Conservation (phyloP, 108 stramenopile species). For the Nitzschia inconspicua region DNA sequence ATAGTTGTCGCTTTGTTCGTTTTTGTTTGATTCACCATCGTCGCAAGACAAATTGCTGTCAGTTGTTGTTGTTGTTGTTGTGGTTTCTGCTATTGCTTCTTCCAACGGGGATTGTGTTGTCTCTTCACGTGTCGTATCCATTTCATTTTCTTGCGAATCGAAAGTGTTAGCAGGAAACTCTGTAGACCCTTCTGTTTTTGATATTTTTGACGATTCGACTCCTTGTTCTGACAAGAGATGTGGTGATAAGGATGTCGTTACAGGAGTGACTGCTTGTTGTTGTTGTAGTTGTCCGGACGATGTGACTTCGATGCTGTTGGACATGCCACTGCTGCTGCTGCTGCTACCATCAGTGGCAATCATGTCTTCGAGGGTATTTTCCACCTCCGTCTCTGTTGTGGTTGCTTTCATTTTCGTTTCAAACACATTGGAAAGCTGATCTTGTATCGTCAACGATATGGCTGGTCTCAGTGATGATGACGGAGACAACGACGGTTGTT, state of each 20-base stretch:
- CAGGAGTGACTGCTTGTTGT: too few relatives aligned
- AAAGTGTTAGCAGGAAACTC: background rate
- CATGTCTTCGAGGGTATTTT: background rate
- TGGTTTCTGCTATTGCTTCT: background rate
- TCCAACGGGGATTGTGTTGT: background rate
- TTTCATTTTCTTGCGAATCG: background rate
- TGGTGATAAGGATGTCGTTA: background rate
- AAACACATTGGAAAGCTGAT: constrained; percentile 6
- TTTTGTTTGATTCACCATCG: background rate
- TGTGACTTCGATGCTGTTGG: background rate
- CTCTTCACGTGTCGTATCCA: background rate
- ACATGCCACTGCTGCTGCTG: background rate
- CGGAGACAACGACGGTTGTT: too few relatives aligned
- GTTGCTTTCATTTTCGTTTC: background rate
- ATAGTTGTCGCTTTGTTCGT: background rate
- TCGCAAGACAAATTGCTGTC: too few relatives aligned
- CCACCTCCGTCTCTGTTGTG: background rate
- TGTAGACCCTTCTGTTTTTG: background rate
- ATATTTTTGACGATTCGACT: background rate
- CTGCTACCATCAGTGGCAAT: background rate
- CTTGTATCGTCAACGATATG: background rate
- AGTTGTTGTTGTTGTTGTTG: background rate
- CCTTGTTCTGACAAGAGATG: background rate
- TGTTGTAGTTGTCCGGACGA: background rate
- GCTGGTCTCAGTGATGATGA: too few relatives aligned